These are phyloP conservation scores for Dipodascus geniculatus DNA, from an alignment of 805 yeast species.

Conservation along the genomic window DNA sequence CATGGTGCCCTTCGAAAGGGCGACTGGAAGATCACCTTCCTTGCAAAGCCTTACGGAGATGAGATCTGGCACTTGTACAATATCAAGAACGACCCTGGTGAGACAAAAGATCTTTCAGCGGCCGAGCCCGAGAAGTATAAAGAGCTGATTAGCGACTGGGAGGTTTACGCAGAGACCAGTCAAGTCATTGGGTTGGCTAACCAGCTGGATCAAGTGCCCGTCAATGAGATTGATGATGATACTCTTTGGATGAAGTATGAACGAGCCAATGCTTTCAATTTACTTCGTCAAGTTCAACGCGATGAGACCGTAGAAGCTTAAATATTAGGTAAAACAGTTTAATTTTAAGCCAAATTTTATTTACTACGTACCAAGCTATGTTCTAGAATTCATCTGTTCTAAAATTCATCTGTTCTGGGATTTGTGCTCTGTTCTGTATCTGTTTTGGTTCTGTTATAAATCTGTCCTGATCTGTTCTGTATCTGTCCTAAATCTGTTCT, in stretches of 20 bases:
- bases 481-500: no score
- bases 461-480: no score
- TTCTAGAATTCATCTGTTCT: no score
- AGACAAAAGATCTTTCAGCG: slow-evolving; percentile 34
- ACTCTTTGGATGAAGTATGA: slow-evolving; percentile 3
- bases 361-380: no score
- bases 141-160: slow-evolving; percentile 37
- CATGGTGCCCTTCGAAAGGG: slow-evolving; percentile 47
- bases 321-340: not conserved
- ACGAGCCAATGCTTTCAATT: not conserved
- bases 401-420: no score
- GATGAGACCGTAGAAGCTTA: not conserved
- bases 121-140: slow-evolving; percentile 28
- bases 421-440: no score
- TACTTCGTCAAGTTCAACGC: not conserved
- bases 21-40: slow-evolving; percentile 34
- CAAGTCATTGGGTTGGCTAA: slow-evolving; percentile 19
- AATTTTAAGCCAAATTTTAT: no score
- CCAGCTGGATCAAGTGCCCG: not conserved
- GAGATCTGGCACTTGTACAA: slow-evolving; percentile 36
- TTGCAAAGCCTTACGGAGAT: slow-evolving; percentile 39
- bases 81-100: slow-evolving; percentile 37
- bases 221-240: slow-evolving; percentile 3
- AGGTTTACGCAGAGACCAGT: slow-evolving; percentile 33
- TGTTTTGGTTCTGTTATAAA: no score